Base-by-base conservation (phyloP, 192 early-diverging fungal species). In the Backusella australiensis region DNA sequence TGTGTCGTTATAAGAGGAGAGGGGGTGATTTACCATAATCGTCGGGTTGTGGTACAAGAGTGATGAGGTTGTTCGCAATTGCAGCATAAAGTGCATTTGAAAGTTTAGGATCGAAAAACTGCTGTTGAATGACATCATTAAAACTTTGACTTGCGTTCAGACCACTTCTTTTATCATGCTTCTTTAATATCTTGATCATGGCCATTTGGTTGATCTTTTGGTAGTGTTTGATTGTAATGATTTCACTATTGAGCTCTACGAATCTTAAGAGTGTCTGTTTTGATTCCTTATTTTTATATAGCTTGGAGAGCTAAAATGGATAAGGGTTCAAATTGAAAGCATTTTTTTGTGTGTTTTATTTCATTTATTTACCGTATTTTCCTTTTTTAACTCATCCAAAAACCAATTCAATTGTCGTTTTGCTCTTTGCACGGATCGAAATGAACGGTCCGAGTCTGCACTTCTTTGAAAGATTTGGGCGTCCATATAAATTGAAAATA, bases 151-250 rank as follows among this genome's bases (percentile, higher is more conserved):
- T 86, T 6, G 88, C 87, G 70, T 84, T 87, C 23, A 81, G 49
- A 9, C 80, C 80, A n/a, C 92, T 95, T 38, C 90, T 89, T 79
- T 96, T 96, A 81, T 96, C 95, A 78, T 96, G 95, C 80, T 96
- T 96, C 79, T 96, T 96, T 38, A 96, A 78, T n/a, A 96, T 95
- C 81, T 96, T 96, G 56, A 85, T 84, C 78, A 93, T 91, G 0
- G 95, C 94, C 49, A 86, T 87, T 53, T 90, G 90, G 80, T 96
- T 96, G 80, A 95, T 76, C 53, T 88, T 90, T 66, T 92, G 89
- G 80, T 95, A 92, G 52, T 90, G 89, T 71, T 89, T 92, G 83
- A 95, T 86, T 19, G 83, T 83, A 3, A 94, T 86, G 17, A 95
- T 82, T 73, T 94, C 92, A 26, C 81, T 79, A 75, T 96, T 96